Evolutionary conservation across 768 basidiomycete species (phyloP), one percentile per base, ranked within the genome.

Genomic region (Naematelia aurantialba): DNA sequence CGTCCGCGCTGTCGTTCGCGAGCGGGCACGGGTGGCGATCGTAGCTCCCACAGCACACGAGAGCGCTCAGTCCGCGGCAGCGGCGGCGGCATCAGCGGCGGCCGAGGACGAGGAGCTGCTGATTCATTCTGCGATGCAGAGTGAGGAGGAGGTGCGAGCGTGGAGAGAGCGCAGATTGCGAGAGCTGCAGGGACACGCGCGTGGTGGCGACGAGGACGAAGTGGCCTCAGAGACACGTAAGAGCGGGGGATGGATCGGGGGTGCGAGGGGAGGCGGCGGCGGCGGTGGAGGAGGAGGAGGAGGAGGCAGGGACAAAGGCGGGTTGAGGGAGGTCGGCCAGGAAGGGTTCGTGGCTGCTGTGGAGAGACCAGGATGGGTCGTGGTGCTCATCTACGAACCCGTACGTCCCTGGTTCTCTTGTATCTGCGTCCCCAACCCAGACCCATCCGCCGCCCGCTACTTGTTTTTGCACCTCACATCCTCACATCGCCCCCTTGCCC

Each of bases 371-470:
- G 74, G 74, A 5, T 76, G 72, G 72, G 74, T 70, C 0, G 60
- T 70, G 27, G 65, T 76, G 0, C 52, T 76, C n/a, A 64, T 76
- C 22, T 73, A 73, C 56, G 74, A 76, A 49, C 67, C 68, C 52
- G 74, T 75, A 56, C 63, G 71, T 69, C 5, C n/a, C n/a, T n/a
- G n/a, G n/a, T n/a, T n/a, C n/a, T n/a, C n/a, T n/a, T n/a, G n/a
- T n/a, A n/a, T n/a, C n/a, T n/a, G n/a, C n/a, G n/a, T n/a, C n/a
- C n/a, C n/a, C n/a, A n/a, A n/a, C n/a, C n/a, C n/a, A n/a, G n/a
- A n/a, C n/a, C n/a, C n/a, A n/a, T n/a, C n/a, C n/a, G n/a, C n/a
- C n/a, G n/a, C n/a, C n/a, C n/a, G n/a, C n/a, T n/a, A n/a, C n/a
- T 19, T 14, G 29, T 25, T 44, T 19, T 13, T 26, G 26, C 5